Conservation (phyloP, 768 basidiomycete genomes). For the Pisolithus albus region DNA sequence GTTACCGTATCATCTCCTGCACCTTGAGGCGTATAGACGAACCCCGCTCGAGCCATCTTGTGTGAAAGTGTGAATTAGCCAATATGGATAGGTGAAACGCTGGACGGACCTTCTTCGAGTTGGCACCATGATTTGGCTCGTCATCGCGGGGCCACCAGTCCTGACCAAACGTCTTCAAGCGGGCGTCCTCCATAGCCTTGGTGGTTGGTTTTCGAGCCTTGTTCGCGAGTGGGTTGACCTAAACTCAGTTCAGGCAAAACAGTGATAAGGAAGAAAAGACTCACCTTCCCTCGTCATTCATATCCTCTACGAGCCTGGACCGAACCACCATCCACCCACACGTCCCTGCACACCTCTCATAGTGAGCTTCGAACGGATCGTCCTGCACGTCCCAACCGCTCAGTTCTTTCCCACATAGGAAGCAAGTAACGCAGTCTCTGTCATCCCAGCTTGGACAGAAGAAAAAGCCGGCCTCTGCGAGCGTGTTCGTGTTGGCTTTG, state of each 20-base stretch:
- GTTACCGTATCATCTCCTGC: slow-evolving; percentile 72
- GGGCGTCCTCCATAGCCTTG: slow-evolving; percentile 65
- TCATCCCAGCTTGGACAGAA: slow-evolving; percentile 63
- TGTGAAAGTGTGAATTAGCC: slow-evolving; percentile 3
- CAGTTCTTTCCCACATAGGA: slow-evolving; percentile 74
- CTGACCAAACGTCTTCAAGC: slow-evolving; percentile 59
- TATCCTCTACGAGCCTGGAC: slow-evolving; percentile 58
- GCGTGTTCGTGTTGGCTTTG: slow-evolving; percentile 63
- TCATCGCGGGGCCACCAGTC: slow-evolving; percentile 78
- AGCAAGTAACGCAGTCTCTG: slow-evolving; percentile 76
- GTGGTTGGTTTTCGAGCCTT: slow-evolving; percentile 57
- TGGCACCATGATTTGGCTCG: slow-evolving; percentile 56
- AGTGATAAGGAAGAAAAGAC: slow-evolving; percentile 12
- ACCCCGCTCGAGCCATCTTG: slow-evolving; percentile 88
- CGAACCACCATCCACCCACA: slow-evolving; percentile 81
- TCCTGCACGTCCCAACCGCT: slow-evolving; percentile 82
- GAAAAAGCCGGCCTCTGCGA: slow-evolving; percentile 90
- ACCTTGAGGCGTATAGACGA: slow-evolving; percentile 67
- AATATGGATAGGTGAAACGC: not conserved
- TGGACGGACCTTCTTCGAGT: slow-evolving; percentile 52
- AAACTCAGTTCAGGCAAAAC: slow-evolving; percentile 1
- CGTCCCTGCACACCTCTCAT: slow-evolving; percentile 51
- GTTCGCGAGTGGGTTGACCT: slow-evolving; percentile 35
- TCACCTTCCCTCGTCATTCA: slow-evolving; percentile 52
- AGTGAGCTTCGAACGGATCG: slow-evolving; percentile 83